phyloP scores from a whole-genome alignment of 1,284 basidiomycete genomes.

The Kwoniella shivajii region DNA sequence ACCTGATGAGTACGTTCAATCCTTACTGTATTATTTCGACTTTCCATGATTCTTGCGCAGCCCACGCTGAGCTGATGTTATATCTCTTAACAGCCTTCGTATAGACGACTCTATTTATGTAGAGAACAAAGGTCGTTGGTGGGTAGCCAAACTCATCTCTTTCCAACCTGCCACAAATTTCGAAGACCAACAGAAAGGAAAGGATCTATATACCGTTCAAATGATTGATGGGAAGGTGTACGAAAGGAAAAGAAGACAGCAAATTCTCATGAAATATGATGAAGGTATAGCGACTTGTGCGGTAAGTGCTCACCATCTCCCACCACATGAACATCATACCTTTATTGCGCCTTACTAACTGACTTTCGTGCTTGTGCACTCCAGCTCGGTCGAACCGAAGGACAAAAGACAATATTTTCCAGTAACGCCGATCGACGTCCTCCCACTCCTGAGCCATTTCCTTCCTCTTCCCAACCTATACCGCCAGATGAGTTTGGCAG shows the following conservation, averaged over 20 bases:
- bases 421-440: too few species aligned
- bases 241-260: conserved; percentile 6
- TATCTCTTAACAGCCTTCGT: not conserved
- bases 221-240: conserved; percentile 12
- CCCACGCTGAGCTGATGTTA: not conserved
- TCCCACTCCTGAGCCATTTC: conserved; percentile 16
- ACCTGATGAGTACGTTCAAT: conserved; percentile 6
- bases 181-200: conserved; percentile 13
- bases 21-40: not conserved
- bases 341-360: too few species aligned
- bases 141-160: conserved; percentile 7
- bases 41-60: too few species aligned
- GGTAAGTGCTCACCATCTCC: conserved; percentile 25
- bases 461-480: not conserved
- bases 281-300: conserved; percentile 28
- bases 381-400: too few species aligned
- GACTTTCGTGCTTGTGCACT: too few species aligned
- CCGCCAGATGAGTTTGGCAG: conserved; percentile 13
- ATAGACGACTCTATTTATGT: conserved; percentile 9
- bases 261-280: conserved; percentile 29
- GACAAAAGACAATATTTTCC: too few species aligned
- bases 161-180: conserved; percentile 18
- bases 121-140: conserved; percentile 6
- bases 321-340: too few species aligned
- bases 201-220: conserved; percentile 20